Base-by-base conservation (phyloP, 2,329 filamentous ascomycete genomes). In the Salinomyces thailandicus region DNA sequence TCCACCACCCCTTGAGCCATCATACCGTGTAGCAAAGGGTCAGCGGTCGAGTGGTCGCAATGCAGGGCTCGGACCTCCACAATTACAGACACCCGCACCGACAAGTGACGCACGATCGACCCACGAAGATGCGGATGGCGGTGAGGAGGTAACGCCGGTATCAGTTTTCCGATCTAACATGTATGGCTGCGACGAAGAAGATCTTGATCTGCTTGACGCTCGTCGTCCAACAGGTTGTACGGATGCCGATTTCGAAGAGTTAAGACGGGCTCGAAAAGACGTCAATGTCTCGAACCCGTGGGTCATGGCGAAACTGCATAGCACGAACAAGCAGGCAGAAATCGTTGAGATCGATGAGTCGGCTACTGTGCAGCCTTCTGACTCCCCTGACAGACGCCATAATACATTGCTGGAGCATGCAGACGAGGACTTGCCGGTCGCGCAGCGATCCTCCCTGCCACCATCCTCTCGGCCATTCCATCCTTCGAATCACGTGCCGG, bases 271-370 rank as follows among this genome's bases (percentile, higher is more conserved):
- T 15, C 48, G 43, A 3, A 56, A 46, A 31, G 54, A 60, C 36
- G 46, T 54, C 17, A 51, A 43, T 3, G 36, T 63, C 4, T 65
- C 60, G 1, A 71, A 71, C 41, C 68, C 68, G 2, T 71, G 66
- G 66, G 63, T 62, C 0, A 58, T 67, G 29, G 66, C 68, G 16
- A 67, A 63, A 40, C 61, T 71, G 57, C 68, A 69, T 31, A 36
- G 49, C 1, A 39, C 32, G 9, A 24, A 29, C 15, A 36, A 40
- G 12, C 29, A 30, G 13, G 28, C 27, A 15, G 14, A n/a, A 14
- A 9, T 30, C 27, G 11, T 8, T 16, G 15, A 9, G 14, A 30
- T 30, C 11, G 8, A 16, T 15, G 27, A 30, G 27, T 8, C 27
- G 7, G 27, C 11, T 30, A 9, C 14, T 7, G 27, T 2, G 27